Base-by-base conservation (phyloP, 116 monocot species). In the Zostera marina region DNA sequence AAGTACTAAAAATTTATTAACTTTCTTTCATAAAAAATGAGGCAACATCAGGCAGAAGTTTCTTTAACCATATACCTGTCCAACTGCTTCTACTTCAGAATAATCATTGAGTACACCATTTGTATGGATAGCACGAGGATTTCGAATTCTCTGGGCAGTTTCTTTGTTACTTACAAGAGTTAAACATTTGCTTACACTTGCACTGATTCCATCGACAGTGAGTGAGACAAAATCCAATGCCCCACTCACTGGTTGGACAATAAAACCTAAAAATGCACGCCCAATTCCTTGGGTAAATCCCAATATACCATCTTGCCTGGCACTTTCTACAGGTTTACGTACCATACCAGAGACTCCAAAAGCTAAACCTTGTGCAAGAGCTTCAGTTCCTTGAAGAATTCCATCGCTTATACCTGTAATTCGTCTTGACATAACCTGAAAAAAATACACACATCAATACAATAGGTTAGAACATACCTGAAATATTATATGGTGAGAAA, bases 321-420 rank as follows among this genome's bases (percentile, higher is more conserved):
- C 79, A 80, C 81, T 87, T 58, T 91, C 91, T 11, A 99, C 72
- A 48, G 99, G 99, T 58, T 91, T 99, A 59, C 25, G 81, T 58
- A 99, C 52, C 15, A 99, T 87, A 24, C 99, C 99, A 60, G 99
- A 87, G 11, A 99, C 83, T 49, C 99, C 99, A 84, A 91, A 99
- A 63, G 91, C 91, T 20, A 99, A 76, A 67, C 99, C 84, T 70
- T 99, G 99, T 46, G 91, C 99, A 56, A 99, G 74, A 53, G 99
- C 99, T 81, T 99, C 87, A 49, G 99, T 87, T 42, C 99, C 99
- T 81, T 99, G 99, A 62, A 91, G 70, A 71, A 99, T 46, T 22
- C 98, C 99, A 76, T 99, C 99, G 69, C 99, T 69, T 56, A 99
- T 77, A 69, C 99, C 79, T 59, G 91, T 99, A 43, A 99, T 87